Base-by-base conservation (phyloP, 2,329 filamentous ascomycete genomes). In the Ceratocystis colombiana region DNA sequence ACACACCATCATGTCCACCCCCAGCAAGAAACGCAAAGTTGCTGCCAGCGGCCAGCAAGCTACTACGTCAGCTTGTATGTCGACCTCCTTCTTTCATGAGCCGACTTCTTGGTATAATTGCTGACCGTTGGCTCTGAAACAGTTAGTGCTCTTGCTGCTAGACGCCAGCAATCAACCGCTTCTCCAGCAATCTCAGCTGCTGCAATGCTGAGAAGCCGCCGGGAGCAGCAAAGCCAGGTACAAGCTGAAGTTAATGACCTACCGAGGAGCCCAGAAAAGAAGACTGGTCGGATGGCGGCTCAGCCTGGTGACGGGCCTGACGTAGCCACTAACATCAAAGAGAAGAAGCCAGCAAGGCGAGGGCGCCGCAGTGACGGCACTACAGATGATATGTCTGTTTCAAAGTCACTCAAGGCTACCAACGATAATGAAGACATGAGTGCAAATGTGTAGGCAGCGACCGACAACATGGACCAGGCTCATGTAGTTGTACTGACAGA, bases 81-180 rank as follows among this genome's bases (percentile, higher is more conserved):
- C 8, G 1, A 46, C 22, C 48, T 28, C 15, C 30, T 59, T 15
- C 20, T 50, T 33, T 17, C 17, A 22, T 41, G 8, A 25, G 37
- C 5, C 20, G 50, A 50, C 7, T 8, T 33, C 4, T 25, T 12
- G 3, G 22, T 50, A 46, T 48, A 6, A n/a, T 33, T 7, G 33
- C 55, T 65, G 55, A 65, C 55, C 15, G 61, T 30, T 55, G 28
- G 46, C 12, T 53, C 33, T 6, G 10, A 50, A 41, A 61, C 46
- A 68, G 67, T 68, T 37, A 68, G 64, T 63, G 67, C 67, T 20
- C 48, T 68, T 48, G 61, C 67, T 5, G 59, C 67, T 20, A 64
- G 55, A n/a, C 33, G 44, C 22, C 64, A 48, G 22, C 67, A 66
- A 65, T 22, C 53, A 33, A 55, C 66, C 12, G 61, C 66, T n/a